Evolutionary conservation across 2,329 filamentous ascomycete genomes (phyloP).

Genomic region (Coniochaeta sp.): DNA sequence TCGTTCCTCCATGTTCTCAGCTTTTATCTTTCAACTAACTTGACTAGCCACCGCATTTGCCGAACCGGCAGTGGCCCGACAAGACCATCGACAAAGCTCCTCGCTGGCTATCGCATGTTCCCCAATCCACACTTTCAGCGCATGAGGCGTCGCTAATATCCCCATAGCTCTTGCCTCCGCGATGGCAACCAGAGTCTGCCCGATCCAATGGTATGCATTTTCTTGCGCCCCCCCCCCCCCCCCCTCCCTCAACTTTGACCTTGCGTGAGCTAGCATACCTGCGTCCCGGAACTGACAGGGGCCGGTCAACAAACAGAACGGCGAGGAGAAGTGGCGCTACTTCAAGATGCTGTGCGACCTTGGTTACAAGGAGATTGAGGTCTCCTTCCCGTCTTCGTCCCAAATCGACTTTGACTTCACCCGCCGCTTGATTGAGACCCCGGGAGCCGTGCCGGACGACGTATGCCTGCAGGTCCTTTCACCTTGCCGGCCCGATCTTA

Average conservation of each 20-base stretch:
- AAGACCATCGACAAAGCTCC: conserved; percentile 79
- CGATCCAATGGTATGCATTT: conserved; percentile 75
- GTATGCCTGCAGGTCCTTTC: conserved; percentile 89
- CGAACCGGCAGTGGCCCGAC: conserved; percentile 74
- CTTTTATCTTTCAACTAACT: conserved; percentile 26
- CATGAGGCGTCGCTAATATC: too few relatives aligned
- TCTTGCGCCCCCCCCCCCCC: conserved; percentile 1
- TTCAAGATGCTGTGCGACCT: conserved; percentile 91
- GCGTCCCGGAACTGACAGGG: background rate
- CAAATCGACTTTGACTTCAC: conserved; percentile 97
- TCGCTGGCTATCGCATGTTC: conserved; percentile 64
- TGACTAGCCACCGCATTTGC: conserved; percentile 15
- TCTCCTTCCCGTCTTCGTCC: conserved; percentile 90
- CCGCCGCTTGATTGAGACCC: conserved; percentile 75
- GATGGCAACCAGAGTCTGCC: conserved; percentile 93
- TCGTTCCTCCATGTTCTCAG: conserved; percentile 44
- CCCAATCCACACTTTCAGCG: too few relatives aligned
- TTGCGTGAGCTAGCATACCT: background rate
- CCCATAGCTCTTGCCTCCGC: conserved; percentile 59
- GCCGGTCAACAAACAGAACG: conserved; percentile 53
- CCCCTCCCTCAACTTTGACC: too few relatives aligned
- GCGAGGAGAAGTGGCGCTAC: conserved; percentile 90
- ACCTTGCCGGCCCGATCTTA: conserved; percentile 86
- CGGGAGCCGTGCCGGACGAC: conserved; percentile 77
- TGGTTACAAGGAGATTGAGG: conserved; percentile 96